These are phyloP conservation scores for Metschnikowia henanensis DNA, from an alignment of 805 yeast genomes.

Conservation along the genomic window DNA sequence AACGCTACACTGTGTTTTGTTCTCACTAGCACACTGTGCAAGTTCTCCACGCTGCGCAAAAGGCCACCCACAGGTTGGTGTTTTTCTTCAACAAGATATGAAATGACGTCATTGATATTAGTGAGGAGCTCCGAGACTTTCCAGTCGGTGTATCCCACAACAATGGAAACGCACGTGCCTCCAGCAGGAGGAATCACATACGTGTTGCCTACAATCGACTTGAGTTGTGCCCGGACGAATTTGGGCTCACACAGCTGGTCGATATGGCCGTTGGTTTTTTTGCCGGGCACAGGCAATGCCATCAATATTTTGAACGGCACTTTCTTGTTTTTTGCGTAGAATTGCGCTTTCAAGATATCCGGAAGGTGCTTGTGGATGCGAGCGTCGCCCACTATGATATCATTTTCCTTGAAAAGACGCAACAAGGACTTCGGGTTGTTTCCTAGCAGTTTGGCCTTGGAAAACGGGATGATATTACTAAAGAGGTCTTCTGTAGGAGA, in stretches of 20 bases:
- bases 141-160: constrained; percentile 58
- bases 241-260: constrained; percentile 65
- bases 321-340: constrained; percentile 63
- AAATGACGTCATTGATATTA: constrained; percentile 52
- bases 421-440: constrained; percentile 45
- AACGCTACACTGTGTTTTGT: constrained; percentile 66
- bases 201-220: constrained; percentile 62
- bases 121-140: constrained; percentile 41
- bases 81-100: constrained; percentile 45
- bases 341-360: constrained; percentile 54
- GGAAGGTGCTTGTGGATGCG: constrained; percentile 65
- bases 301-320: constrained; percentile 69
- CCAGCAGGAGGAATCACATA: constrained; percentile 55
- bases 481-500: constrained; percentile 61
- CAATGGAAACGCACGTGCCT: constrained; percentile 61
- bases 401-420: constrained; percentile 59
- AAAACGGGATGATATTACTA: constrained; percentile 58
- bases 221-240: constrained; percentile 63
- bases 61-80: constrained; percentile 61
- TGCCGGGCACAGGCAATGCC: constrained; percentile 41
- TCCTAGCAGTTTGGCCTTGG: constrained; percentile 50
- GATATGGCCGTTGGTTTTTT: constrained; percentile 42
- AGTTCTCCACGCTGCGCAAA: constrained; percentile 42
- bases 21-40: constrained; percentile 57
- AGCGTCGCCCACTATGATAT: constrained; percentile 67